Evolutionary conservation across 306 rosid genomes (phyloP).

Genomic region (Crataegus laevigata): DNA sequence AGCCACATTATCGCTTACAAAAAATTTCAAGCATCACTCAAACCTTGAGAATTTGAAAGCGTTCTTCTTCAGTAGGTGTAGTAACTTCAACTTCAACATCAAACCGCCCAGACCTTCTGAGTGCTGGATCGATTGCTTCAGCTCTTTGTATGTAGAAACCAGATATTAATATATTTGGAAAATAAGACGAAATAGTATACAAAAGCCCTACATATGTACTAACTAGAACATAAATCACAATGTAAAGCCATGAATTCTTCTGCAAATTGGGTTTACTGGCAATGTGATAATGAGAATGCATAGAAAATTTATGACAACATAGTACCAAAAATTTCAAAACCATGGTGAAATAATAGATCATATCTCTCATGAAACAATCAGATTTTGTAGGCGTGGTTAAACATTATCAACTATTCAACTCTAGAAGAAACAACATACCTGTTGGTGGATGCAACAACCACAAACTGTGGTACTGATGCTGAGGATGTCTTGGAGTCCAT

Average conservation of each 20-base stretch:
- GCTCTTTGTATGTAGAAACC: constrained; percentile 36
- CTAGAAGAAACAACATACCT: constrained; percentile 35
- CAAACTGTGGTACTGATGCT: constrained; percentile 42
- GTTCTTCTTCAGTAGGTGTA: constrained; percentile 72
- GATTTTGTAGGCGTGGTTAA: background rate
- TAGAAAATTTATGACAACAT: background rate
- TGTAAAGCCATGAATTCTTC: background rate
- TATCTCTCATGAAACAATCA: background rate
- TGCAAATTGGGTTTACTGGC: background rate
- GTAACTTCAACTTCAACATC: constrained; percentile 86
- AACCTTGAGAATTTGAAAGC: constrained; percentile 81
- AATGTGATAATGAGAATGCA: background rate
- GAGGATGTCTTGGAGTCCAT: constrained; percentile 64
- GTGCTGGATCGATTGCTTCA: constrained; percentile 84
- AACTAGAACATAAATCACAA: background rate
- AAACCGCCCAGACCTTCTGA: constrained; percentile 85
- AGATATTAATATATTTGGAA: constrained; percentile 9
- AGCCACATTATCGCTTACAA: background rate
- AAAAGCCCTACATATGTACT: background rate
- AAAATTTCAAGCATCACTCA: constrained; percentile 5
- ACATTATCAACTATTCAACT: background rate
- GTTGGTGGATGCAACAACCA: constrained; percentile 90
- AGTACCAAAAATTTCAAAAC: background rate
- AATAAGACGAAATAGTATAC: background rate
- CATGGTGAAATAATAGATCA: background rate